Base-by-base conservation (phyloP, 2,329 filamentous ascomycete genomes). In the Cercospora sp. region DNA sequence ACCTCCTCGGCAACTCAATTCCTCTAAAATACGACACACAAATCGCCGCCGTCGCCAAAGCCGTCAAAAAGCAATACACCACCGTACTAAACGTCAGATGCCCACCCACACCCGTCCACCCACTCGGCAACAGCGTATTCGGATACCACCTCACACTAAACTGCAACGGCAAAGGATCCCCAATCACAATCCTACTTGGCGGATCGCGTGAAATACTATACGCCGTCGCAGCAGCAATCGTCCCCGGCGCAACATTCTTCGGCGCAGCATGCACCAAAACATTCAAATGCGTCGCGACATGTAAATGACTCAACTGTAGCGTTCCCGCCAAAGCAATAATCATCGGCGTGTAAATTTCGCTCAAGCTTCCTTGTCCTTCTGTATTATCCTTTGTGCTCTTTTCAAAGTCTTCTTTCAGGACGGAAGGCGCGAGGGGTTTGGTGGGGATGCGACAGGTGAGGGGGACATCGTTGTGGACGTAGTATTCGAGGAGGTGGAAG, bases 391-490 rank as follows among this genome's bases (percentile, higher is more conserved):
- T 79, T 53, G 73, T 77, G 65, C 76, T 77, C 57, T 73, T 64
- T 61, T 76, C 75, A 57, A 69, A 76, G 51, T 77, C 71, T n/a
- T 76, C 71, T 68, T 78, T 69, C 70, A 77, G 26, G 49, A 80
- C 79, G 21, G 77, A 76, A 9, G 80, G 77, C 1, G 81, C 77
- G 1, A 88, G 81, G 0, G 94, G 94, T 7, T 90, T 89, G 0
- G 92, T 88, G 30, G 94, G 93, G 13, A 98, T 88, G 63, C 95
- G 94, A 81, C 95, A 99, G 65, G 93, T 89, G 61, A 98, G 85
- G 9, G 95, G 95, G 18, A 93, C 94, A 81, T 99, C 95, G 83
- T 91, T 93, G 85, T 98, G 95, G 79, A 98, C 90, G 85, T 98
- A 98, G 86, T 97, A 98, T 82, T 98, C 92, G 82, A 94, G 90